Base-by-base conservation (phyloP, 139 green algal species). In the Closterium sp. region DNA sequence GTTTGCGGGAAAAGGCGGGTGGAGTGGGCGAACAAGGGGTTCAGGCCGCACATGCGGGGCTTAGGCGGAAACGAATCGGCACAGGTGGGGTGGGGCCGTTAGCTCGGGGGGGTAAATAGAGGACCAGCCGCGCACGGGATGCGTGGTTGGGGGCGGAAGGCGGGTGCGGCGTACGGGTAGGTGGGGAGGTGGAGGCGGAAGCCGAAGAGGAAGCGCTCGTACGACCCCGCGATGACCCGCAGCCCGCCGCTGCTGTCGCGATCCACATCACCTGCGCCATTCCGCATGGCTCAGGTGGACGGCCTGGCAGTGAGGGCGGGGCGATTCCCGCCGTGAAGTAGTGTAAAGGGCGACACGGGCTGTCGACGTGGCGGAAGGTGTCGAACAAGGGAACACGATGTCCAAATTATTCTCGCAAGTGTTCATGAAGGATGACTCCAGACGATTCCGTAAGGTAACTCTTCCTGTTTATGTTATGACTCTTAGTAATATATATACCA, bases 121-220 rank as follows among this genome's bases (percentile, higher is more conserved):
- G 62, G 11, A 27, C 19, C 62, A 79, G 62, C 62, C 17, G 62
- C 19, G 50, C 50, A 73, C 17, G 50, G 4, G 50, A 73, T 24
- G 50, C 17, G 17, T 21, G 62, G 62, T 79, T 79, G 62, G 62
- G 42, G 62, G 62, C 19, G 62, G 1, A 24, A 79, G 62, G 62
- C 62, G 19, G 62, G 62, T 3, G 19, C 17, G 19, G 62, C 62
- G 62, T 24, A 79, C 62, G 62, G 17, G 62, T 79, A 0, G 62
- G 62, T 22, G 62, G 62, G 62, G 17, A 28, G 31, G 28, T 31
- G 28, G 87, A 90, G 31, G 87, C 31, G 31, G 87, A 62, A 90
- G 87, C 87, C 87, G 87, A 90, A 90, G 87, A 90, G 31, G n/a
- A 90, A 90, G 87, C 87, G 87, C 87, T 90, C 87, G 87, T 90